Evolutionary conservation across 352 stramenopile genomes (phyloP).

Genomic region (Phytophthora fragariae): DNA sequence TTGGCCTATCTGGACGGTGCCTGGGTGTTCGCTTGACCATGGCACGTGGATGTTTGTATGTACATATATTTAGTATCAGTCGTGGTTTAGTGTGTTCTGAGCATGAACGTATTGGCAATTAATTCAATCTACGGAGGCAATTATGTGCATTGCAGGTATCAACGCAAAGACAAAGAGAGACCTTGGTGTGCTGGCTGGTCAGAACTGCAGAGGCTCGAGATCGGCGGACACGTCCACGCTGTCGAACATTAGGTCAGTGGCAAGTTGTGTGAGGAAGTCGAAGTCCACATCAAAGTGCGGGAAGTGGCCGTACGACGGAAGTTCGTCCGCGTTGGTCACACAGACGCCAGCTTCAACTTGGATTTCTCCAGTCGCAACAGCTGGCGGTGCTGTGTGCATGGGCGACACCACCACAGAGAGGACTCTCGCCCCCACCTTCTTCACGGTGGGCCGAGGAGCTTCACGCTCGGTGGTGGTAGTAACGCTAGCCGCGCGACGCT

Average conservation of each 20-base stretch:
- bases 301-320: constrained; percentile 9
- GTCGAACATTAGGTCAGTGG: constrained; percentile 30
- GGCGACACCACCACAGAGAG: constrained; percentile 33
- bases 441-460: background rate
- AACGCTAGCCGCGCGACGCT: constrained; percentile 3
- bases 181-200: constrained; percentile 6
- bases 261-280: constrained; percentile 29
- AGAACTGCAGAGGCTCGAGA: constrained; percentile 31
- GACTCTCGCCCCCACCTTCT: constrained; percentile 15
- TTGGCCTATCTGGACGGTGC: constrained; percentile 20
- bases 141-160: constrained; percentile 2
- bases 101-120: constrained; percentile 4
- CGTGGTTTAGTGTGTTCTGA: constrained; percentile 8
- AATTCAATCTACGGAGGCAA: constrained; percentile 17
- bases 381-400: constrained; percentile 15
- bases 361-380: constrained; percentile 34
- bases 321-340: constrained; percentile 17
- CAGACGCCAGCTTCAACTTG: constrained; percentile 35
- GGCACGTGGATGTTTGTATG: constrained; percentile 7
- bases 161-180: constrained; percentile 10
- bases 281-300: constrained; percentile 16
- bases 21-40: constrained; percentile 11
- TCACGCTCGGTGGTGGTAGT: background rate
- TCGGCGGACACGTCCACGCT: constrained; percentile 24
- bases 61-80: too few relatives aligned